Evolutionary conservation across 176 grass and related monocot species (phyloP), one percentile per base, ranked within the genome.

Genomic region (Rhynchospora tenuis): DNA sequence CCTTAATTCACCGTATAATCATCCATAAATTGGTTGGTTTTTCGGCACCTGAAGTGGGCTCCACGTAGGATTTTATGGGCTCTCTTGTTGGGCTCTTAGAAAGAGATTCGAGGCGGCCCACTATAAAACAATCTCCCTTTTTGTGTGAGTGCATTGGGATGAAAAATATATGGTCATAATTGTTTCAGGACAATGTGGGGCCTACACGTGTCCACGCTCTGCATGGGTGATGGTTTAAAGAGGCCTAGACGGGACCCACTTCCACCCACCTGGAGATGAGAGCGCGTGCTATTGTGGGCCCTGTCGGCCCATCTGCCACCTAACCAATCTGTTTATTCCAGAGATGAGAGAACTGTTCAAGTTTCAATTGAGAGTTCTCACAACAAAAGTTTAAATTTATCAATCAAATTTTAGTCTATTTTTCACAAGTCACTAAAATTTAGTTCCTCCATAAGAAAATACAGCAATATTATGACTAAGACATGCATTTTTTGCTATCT

Each of bases 201-300:
- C 70, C 45, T 12, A 48, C 44, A 48, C 4, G 9, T 5, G 45
- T 51, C 70, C 70, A 73, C 70, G 70, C 70, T 73, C 70, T 73
- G 44, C 70, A 73, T 73, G 70, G 69, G 20, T 42, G 54, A 43
- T 31, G 20, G 54, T 13, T 59, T 7, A 61, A 60, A 80, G 77
- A 61, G 55, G 54, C n/a, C 27, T 7, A 1, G n/a, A 59, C 8
- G 77, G 77, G 57, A 60, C 77, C 76, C 77, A 59, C 16, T 44
- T 80, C 55, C 77, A 80, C 55, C 16, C 54, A 80, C 77, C 54
- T 60, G 54, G 31, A 60, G 9, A 46, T 44, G 31, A 61, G 16
- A 24, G 12, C 55, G 77, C 77, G 77, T 80, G 77, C 77, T 20
- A 43, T 6, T 33, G 55, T 80, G 77, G 77, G 77, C 27, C 77